Conservation (phyloP, 768 basidiomycete genomes). For the Kwoniella newhampshirensis region DNA sequence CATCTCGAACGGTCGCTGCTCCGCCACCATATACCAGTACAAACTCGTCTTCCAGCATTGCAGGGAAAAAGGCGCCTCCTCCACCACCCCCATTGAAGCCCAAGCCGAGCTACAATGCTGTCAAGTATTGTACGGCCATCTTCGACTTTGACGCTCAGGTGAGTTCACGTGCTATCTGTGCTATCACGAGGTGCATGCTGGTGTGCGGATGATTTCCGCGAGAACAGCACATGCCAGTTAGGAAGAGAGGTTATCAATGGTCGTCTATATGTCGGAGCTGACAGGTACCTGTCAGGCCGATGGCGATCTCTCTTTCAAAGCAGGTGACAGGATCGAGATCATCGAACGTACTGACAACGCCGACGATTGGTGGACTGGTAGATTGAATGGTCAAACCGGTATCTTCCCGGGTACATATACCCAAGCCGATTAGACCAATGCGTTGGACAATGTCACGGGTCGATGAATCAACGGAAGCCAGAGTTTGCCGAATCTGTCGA, state of each 20-base stretch:
- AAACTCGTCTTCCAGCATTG: constrained; percentile 52
- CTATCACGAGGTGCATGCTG: too few species aligned
- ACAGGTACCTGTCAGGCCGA: constrained; percentile 62
- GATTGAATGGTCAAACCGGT: constrained; percentile 64
- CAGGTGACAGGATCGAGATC: constrained; percentile 76
- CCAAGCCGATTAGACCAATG: constrained; percentile 38
- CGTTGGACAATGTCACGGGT: too few species aligned
- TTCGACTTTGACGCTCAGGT: constrained; percentile 94
- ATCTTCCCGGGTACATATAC: constrained; percentile 65
- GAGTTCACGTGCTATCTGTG: too few species aligned
- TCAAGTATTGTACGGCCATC: constrained; percentile 81
- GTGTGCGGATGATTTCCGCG: neutral
- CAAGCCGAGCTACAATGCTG: constrained; percentile 70
- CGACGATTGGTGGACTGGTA: constrained; percentile 83
- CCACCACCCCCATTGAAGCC: constrained; percentile 90
- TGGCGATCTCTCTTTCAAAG: constrained; percentile 73
- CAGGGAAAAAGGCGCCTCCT: constrained; percentile 72
- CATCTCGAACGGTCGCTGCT: constrained; percentile 39
- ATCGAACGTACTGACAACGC: constrained; percentile 68
- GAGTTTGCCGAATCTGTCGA: too few species aligned
- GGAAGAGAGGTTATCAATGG: too few species aligned
- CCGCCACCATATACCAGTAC: constrained; percentile 60
- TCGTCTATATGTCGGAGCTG: neutral
- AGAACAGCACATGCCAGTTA: too few species aligned
- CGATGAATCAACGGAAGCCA: too few species aligned